phyloP scores from a whole-genome alignment of 768 basidiomycete genomes.

The Cystofilobasidium bisporidii region DNA sequence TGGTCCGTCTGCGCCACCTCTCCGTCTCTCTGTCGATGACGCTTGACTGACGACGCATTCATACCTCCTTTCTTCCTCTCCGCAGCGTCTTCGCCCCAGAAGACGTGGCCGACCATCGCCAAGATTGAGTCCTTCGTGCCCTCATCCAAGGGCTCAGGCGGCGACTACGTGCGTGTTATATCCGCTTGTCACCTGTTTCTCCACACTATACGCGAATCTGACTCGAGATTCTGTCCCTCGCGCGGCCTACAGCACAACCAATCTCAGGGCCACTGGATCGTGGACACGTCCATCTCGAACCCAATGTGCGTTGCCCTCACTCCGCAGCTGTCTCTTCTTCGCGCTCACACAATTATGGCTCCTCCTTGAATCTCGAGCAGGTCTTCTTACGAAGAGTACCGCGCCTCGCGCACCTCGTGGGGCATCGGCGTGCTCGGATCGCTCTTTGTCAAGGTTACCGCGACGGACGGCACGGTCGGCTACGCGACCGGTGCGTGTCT shows the following conservation, averaged over 20 bases:
- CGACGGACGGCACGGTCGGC: conserved; percentile 41
- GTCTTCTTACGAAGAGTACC: conserved; percentile 37
- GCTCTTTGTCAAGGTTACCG: conserved; percentile 42
- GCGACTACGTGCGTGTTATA: conserved; percentile 34
- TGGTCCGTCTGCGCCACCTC: no score
- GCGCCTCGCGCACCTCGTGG: conserved; percentile 39
- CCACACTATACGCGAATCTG: background rate
- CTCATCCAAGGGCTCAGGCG: conserved; percentile 39
- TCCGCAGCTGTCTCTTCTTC: background rate
- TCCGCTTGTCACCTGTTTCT: no score
- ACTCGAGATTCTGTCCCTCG: background rate
- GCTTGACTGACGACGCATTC: no score
- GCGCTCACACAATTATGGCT: no score
- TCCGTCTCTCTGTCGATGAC: no score
- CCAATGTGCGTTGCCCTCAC: conserved; percentile 33
- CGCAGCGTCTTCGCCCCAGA: no score
- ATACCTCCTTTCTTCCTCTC: no score
- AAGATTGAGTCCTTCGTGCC: conserved; percentile 42
- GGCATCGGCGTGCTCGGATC: conserved; percentile 44
- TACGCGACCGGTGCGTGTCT: conserved; percentile 37
- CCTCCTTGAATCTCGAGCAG: conserved; percentile 15
- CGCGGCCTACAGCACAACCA: conserved; percentile 27
- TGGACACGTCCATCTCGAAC: conserved; percentile 36
- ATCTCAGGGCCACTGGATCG: conserved; percentile 40
- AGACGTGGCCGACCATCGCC: conserved; percentile 27